Evolutionary conservation across 257 asterid species (phyloP).

Genomic region (Linaria vulgaris): DNA sequence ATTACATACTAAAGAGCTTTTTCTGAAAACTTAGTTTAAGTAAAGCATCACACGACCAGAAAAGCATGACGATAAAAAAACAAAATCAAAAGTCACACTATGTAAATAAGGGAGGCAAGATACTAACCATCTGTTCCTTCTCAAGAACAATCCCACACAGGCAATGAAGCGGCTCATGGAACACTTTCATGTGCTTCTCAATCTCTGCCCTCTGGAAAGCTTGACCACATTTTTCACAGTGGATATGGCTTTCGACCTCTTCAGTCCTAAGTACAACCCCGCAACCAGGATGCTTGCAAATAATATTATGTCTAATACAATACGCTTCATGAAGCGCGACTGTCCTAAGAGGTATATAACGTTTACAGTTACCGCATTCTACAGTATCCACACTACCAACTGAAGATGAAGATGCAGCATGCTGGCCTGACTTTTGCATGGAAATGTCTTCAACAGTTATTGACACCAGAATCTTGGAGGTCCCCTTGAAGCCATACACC

Average conservation of each 20-base stretch:
- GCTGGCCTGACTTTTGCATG: slow-evolving; percentile 57
- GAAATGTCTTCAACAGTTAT: slow-evolving; percentile 48
- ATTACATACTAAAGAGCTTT: too few relatives aligned
- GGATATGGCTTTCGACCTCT: slow-evolving; percentile 75
- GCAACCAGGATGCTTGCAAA: slow-evolving; percentile 76
- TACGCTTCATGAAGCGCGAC: slow-evolving; percentile 83
- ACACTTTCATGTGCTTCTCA: slow-evolving; percentile 87
- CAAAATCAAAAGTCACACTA: background rate
- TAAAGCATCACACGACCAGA: slow-evolving; percentile 18
- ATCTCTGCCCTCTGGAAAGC: slow-evolving; percentile 85
- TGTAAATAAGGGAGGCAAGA: background rate
- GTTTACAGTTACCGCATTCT: slow-evolving; percentile 81
- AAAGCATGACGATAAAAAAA: slow-evolving; percentile 1
- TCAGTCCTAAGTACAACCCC: slow-evolving; percentile 82
- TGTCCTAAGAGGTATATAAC: slow-evolving; percentile 69
- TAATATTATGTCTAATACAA: slow-evolving; percentile 74
- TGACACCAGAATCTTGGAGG: slow-evolving; percentile 53
- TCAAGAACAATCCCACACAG: slow-evolving; percentile 85
- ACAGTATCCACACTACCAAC: slow-evolving; percentile 53
- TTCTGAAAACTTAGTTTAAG: background rate
- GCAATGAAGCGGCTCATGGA: slow-evolving; percentile 91
- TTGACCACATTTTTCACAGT: slow-evolving; percentile 79
- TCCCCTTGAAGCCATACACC: slow-evolving; percentile 86
- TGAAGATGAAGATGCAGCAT: slow-evolving; percentile 42
- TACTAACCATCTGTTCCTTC: slow-evolving; percentile 85